phyloP scores from a whole-genome alignment of 805 yeast species.

The Sporopachydermia lactativora region DNA sequence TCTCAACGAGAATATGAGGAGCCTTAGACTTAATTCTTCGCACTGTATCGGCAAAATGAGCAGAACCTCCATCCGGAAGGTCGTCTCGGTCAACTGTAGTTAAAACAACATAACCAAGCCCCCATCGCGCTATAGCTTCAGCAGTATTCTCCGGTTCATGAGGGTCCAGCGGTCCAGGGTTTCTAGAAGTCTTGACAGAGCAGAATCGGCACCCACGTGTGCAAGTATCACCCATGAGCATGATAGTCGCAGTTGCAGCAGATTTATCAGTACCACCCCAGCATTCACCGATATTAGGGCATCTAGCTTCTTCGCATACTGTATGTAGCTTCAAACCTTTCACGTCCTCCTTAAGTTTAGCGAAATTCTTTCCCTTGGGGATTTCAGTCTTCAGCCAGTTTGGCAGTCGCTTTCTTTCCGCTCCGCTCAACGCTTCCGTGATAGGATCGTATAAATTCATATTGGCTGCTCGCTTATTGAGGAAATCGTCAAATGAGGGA shows the following conservation, averaged over 20 bases:
- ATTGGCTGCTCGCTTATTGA: constrained; percentile 66
- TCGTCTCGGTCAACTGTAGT: constrained; percentile 98
- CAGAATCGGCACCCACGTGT: constrained; percentile 99
- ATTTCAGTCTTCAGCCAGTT: constrained; percentile 91
- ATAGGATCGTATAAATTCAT: constrained; percentile 49
- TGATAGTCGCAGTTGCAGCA: constrained; percentile 93
- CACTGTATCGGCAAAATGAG: constrained; percentile 84
- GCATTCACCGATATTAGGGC: constrained; percentile 99
- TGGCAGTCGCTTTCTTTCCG: constrained; percentile 50
- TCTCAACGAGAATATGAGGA: constrained; percentile 85
- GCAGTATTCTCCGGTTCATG: constrained; percentile 97
- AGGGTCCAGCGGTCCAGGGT: constrained; percentile 84
- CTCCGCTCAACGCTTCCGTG: constrained; percentile 40
- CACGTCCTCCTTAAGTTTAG: constrained; percentile 71
- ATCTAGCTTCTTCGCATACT: constrained; percentile 96
- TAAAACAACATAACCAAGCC: constrained; percentile 90
- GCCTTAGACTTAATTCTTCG: constrained; percentile 71
- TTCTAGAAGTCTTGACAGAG: constrained; percentile 84
- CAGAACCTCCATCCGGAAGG: constrained; percentile 82
- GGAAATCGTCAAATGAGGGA: constrained; percentile 87
- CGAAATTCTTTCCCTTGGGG: constrained; percentile 85
- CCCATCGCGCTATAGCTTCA: constrained; percentile 95
- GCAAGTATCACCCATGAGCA: constrained; percentile 97
- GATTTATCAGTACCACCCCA: constrained; percentile 93
- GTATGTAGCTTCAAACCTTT: constrained; percentile 83